phyloP scores from a whole-genome alignment of 225 moss, liverwort and hornwort species.

The Sphagnum contortum region DNA sequence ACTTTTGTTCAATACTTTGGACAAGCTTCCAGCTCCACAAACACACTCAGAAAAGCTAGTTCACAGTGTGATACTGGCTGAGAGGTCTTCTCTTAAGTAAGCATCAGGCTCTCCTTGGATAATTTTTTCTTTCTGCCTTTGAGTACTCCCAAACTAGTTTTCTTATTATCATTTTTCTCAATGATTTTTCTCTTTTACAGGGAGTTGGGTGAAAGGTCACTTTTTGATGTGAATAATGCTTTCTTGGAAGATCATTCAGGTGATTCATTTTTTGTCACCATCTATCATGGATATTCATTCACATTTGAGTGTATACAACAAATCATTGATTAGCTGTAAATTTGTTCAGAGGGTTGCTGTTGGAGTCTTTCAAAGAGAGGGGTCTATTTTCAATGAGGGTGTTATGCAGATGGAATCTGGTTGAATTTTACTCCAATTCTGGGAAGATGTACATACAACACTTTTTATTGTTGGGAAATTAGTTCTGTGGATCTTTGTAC shows the following conservation, averaged over 20 bases:
- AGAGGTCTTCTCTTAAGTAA: conserved; percentile 61
- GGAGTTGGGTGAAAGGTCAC: conserved; percentile 46
- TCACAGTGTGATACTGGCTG: conserved; percentile 60
- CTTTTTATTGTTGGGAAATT: too few species aligned
- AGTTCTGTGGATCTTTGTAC: too few species aligned
- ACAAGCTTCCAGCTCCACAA: conserved; percentile 53
- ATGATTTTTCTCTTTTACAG: conserved; percentile 8
- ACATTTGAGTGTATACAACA: too few species aligned
- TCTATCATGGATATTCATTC: too few species aligned
- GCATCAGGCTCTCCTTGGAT: not conserved
- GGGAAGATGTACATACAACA: too few species aligned
- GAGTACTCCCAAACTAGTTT: too few species aligned
- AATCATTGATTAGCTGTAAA: too few species aligned
- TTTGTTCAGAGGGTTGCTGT: too few species aligned
- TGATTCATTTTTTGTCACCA: conserved; percentile 8
- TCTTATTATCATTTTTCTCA: not conserved
- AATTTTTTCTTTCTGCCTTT: not conserved
- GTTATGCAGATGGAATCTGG: too few species aligned
- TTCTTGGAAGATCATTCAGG: conserved; percentile 56
- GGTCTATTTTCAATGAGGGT: too few species aligned
- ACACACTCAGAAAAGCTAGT: conserved; percentile 70
- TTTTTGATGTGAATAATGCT: conserved; percentile 57
- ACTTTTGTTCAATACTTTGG: conserved; percentile 80
- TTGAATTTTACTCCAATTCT: too few species aligned
- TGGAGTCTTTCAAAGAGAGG: too few species aligned